phyloP scores from a whole-genome alignment of 1,139 yeast genomes.

The Taiozyma sp. region DNA sequence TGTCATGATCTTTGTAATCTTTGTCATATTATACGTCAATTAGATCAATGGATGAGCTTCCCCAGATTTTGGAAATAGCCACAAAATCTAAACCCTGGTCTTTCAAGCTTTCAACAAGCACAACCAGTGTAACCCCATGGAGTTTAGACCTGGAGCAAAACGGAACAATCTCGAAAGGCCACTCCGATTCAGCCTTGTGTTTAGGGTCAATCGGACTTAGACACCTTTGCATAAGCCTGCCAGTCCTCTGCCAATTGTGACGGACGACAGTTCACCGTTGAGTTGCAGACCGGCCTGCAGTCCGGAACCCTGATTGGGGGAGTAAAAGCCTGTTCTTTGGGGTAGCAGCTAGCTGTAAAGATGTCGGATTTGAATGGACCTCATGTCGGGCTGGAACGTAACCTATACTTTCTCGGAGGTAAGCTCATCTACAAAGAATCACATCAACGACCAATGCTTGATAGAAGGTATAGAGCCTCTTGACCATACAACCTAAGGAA shows the following conservation, averaged over 20 bases:
- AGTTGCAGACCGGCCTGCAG: not conserved
- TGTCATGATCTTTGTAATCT: not conserved
- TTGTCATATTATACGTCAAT: not conserved
- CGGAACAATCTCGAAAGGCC: not conserved
- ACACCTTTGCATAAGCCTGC: not conserved
- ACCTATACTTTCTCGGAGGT: not conserved
- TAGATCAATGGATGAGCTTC: not conserved
- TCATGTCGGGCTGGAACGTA: not conserved
- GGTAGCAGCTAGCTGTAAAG: not conserved
- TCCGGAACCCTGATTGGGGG: not conserved
- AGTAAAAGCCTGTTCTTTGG: not conserved
- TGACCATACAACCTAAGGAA: not conserved
- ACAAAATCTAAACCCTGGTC: not conserved
- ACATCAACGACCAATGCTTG: not conserved
- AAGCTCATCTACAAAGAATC: not conserved
- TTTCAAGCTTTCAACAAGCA: not conserved
- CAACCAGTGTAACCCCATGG: not conserved
- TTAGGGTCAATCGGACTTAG: not conserved
- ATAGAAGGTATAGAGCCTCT: not conserved
- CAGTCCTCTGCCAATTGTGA: not conserved
- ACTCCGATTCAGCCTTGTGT: not conserved
- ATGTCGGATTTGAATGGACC: not conserved
- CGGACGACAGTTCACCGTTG: slow-evolving; percentile 6
- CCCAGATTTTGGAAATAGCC: not conserved
- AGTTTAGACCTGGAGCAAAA: not conserved